Conservation (phyloP, 1,139 yeast species). For the Magnusiomyces ingens region DNA sequence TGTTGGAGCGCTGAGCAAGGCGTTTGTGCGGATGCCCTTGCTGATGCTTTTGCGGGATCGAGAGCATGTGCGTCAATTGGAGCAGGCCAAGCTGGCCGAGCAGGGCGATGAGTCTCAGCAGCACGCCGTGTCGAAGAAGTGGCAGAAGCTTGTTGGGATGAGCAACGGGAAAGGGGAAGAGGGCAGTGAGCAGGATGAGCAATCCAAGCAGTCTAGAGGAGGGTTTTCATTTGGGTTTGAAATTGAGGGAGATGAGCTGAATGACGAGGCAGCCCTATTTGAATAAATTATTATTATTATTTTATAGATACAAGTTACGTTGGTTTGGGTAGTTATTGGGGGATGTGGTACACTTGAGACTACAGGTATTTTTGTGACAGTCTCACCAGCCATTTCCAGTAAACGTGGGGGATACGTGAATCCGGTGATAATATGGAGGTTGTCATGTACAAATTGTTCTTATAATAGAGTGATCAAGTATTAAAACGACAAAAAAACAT, state of each 20-base stretch:
- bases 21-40: slow-evolving; percentile 4
- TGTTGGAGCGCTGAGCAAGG: slow-evolving; percentile 13
- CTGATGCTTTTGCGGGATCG: slow-evolving; percentile 3
- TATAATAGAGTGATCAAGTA: neutral
- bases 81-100: slow-evolving; percentile 12
- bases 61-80: slow-evolving; percentile 1
- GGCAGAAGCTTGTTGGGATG: slow-evolving; percentile 9
- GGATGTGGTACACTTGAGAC: too few species aligned
- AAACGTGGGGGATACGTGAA: neutral
- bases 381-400: neutral
- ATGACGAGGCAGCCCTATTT: neutral
- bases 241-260: slow-evolving; percentile 16
- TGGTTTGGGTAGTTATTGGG: slow-evolving; percentile 5
- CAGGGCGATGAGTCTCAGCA: slow-evolving; percentile 4
- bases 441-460: slow-evolving; percentile 1
- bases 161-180: slow-evolving; percentile 13
- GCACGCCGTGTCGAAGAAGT: neutral
- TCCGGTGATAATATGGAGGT: neutral
- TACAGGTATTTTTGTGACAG: too few species aligned
- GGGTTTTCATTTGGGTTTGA: slow-evolving; percentile 29
- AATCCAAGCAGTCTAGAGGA: slow-evolving; percentile 16
- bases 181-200: slow-evolving; percentile 23
- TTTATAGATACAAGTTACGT: slow-evolving; percentile 9
- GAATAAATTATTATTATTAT: slow-evolving; percentile 8
- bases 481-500: neutral